These are phyloP conservation scores for Tolypocladium ovalisporum DNA, from an alignment of 2,329 filamentous ascomycete genomes.

Conservation along the genomic window DNA sequence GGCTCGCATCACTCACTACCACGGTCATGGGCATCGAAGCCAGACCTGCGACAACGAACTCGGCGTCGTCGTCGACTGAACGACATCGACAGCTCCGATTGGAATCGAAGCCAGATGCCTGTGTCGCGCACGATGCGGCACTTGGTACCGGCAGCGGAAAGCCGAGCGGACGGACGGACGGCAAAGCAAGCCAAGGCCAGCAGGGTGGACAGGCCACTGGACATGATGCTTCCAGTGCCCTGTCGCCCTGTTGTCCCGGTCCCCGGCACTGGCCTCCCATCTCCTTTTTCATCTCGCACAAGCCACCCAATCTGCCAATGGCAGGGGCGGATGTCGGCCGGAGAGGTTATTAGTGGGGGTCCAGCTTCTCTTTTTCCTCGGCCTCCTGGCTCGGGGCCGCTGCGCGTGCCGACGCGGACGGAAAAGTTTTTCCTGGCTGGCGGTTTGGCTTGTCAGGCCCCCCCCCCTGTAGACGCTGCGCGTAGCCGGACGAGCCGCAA, in stretches of 20 bases:
- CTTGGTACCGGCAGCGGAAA: neutral
- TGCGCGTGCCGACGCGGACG: neutral
- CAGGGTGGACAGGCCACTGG: neutral
- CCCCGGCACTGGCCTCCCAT: neutral
- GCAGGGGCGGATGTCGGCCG: neutral
- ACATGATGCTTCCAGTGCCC: neutral
- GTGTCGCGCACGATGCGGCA: neutral
- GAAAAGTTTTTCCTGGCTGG: constrained; percentile 1
- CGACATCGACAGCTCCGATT: neutral
- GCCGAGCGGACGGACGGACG: neutral
- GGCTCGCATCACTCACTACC: neutral
- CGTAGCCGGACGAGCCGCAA: neutral
- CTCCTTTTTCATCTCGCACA: neutral
- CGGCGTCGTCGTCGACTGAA: neutral
- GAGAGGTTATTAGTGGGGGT: neutral
- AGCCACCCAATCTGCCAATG: constrained; percentile 1
- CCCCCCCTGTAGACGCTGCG: neutral
- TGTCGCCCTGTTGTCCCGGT: neutral
- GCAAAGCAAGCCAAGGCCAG: neutral
- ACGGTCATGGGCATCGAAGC: neutral
- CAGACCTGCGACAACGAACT: neutral
- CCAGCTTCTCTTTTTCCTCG: neutral
- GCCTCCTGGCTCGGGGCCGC: neutral
- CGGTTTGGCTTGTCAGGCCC: neutral
- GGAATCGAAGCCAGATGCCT: neutral